phyloP scores from a whole-genome alignment of 2,329 filamentous ascomycete species.

The Cladophialophora psammophila region DNA sequence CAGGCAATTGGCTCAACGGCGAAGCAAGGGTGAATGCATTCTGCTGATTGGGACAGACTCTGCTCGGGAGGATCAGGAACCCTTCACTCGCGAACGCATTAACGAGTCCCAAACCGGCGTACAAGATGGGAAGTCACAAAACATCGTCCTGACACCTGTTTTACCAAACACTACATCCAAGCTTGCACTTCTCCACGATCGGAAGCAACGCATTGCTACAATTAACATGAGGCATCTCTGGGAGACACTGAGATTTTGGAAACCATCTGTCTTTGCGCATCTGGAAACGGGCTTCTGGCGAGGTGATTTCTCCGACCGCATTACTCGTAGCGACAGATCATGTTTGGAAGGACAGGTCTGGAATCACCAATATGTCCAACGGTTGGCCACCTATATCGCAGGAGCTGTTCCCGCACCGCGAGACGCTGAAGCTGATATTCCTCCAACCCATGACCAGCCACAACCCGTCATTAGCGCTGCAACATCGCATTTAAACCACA shows the following conservation, averaged over 20 bases:
- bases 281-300: slow-evolving; percentile 39
- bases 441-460: slow-evolving; percentile 42
- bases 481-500: slow-evolving; percentile 49
- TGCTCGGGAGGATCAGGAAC: slow-evolving; percentile 59
- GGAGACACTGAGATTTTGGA: slow-evolving; percentile 62
- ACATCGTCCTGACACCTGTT: slow-evolving; percentile 62
- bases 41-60: slow-evolving; percentile 82
- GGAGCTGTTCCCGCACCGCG: slow-evolving; percentile 48
- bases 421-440: slow-evolving; percentile 6
- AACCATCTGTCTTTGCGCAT: slow-evolving; percentile 34
- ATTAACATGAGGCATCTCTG: slow-evolving; percentile 72
- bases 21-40: slow-evolving; percentile 74
- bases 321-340: slow-evolving; percentile 44
- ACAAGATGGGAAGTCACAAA: slow-evolving; percentile 58
- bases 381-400: slow-evolving; percentile 60
- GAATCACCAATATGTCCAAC: slow-evolving; percentile 67
- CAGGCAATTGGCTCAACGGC: slow-evolving; percentile 73
- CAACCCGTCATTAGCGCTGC: slow-evolving; percentile 43
- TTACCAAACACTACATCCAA: slow-evolving; percentile 48
- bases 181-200: slow-evolving; percentile 46
- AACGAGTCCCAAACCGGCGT: slow-evolving; percentile 55
- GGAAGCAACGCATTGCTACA: slow-evolving; percentile 56
- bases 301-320: slow-evolving; percentile 41
- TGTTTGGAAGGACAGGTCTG: slow-evolving; percentile 56
- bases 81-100: slow-evolving; percentile 53